Evolutionary conservation across 257 asterid species (phyloP).

Genomic region (Solanum pinnatisectum): DNA sequence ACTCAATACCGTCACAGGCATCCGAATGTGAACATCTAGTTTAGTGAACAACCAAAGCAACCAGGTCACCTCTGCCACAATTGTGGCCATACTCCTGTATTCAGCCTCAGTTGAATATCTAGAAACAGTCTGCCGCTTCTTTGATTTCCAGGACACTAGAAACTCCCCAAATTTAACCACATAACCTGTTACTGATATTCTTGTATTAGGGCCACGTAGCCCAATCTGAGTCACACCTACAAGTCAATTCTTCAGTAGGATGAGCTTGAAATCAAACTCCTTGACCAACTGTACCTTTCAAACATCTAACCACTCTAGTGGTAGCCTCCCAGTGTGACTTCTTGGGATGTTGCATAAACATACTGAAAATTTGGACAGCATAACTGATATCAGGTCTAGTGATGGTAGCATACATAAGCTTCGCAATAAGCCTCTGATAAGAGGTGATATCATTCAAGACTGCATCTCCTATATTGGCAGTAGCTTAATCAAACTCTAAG

Average conservation of each 20-base stretch:
- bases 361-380: background rate
- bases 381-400: background rate
- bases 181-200: background rate
- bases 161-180: background rate
- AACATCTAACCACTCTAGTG: background rate
- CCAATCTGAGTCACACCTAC: background rate
- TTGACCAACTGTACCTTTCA: background rate
- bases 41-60: background rate
- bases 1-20: background rate
- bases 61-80: background rate
- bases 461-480: background rate
- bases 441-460: background rate
- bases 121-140: background rate
- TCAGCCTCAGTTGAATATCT: background rate
- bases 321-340: background rate
- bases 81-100: background rate
- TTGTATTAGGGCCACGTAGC: background rate
- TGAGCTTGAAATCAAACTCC: background rate
- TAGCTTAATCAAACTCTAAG: background rate
- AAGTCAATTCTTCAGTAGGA: background rate
- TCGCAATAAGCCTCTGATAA: background rate
- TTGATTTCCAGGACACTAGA: background rate
- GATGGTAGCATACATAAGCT: background rate
- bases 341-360: background rate
- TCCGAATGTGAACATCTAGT: background rate